Conservation (phyloP, 2,329 filamentous ascomycete species). For the Didymella lethalis region DNA sequence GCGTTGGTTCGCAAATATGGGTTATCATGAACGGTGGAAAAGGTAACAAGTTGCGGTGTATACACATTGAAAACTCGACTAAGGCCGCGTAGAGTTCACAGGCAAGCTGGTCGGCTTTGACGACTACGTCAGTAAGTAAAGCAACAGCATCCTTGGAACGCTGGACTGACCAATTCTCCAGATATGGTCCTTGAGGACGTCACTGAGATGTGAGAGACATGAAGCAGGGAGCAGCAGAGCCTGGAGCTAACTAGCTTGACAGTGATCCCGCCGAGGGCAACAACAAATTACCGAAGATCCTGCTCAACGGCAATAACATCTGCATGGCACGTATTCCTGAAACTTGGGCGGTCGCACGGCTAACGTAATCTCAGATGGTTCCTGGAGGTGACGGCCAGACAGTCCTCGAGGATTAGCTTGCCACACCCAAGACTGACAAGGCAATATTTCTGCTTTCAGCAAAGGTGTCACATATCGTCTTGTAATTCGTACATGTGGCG, state of each 20-base stretch:
- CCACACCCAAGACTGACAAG: neutral
- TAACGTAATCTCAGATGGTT: constrained; percentile 40
- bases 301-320: constrained; percentile 97
- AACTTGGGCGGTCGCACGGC: neutral
- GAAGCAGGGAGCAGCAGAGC: neutral
- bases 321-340: constrained; percentile 79
- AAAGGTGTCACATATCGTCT: neutral
- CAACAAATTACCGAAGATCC: constrained; percentile 89
- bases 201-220: constrained; percentile 80
- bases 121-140: constrained; percentile 96
- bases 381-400: constrained; percentile 46
- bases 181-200: constrained; percentile 99
- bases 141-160: neutral
- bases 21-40: constrained; percentile 99
- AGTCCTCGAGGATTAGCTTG: constrained; percentile 34
- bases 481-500: neutral
- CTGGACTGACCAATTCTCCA: constrained; percentile 51
- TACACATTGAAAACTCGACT: constrained; percentile 4
- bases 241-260: constrained; percentile 21
- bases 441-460: neutral
- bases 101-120: constrained; percentile 95
- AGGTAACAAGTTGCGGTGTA: constrained; percentile 61
- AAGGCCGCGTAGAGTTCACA: constrained; percentile 76
- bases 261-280: constrained; percentile 88
- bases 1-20: constrained; percentile 96